Conservation (phyloP, 2,329 filamentous ascomycete species). For the Fusarium aywerte region DNA sequence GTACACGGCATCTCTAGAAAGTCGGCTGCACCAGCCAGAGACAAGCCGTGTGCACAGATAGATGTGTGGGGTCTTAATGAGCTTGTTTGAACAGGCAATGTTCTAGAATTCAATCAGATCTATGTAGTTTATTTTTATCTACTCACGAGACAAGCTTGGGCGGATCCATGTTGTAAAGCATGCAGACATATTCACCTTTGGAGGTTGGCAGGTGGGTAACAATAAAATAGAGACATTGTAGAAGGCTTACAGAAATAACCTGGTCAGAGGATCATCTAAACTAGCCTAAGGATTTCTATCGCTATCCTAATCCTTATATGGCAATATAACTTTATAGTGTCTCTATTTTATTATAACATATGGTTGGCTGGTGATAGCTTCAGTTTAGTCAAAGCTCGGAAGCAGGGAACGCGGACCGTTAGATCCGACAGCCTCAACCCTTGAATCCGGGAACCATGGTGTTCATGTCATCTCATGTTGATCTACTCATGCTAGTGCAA, state of each 20-base stretch:
- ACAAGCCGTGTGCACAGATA: background rate
- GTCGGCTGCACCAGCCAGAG: background rate
- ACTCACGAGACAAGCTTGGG: background rate
- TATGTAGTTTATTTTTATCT: background rate
- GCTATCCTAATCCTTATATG: too few species aligned
- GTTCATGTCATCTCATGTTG: background rate
- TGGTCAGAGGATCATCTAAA: too few species aligned
- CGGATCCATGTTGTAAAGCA: background rate
- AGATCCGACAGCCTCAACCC: background rate
- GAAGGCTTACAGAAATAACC: too few species aligned
- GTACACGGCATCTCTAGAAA: background rate
- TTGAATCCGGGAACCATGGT: background rate
- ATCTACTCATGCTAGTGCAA: conserved; percentile 3
- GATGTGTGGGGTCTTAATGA: background rate
- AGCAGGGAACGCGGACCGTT: background rate
- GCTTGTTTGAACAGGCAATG: background rate
- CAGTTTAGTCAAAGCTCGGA: background rate
- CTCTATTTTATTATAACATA: too few species aligned
- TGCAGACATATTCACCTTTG: background rate
- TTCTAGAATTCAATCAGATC: background rate
- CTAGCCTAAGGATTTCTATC: too few species aligned
- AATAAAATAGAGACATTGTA: too few species aligned
- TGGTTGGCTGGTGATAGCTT: background rate
- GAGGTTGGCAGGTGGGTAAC: too few species aligned
- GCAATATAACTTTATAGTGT: too few species aligned